These are phyloP conservation scores for Aspergillus sp. DNA, from an alignment of 2,329 filamentous ascomycete species.

Conservation along the genomic window DNA sequence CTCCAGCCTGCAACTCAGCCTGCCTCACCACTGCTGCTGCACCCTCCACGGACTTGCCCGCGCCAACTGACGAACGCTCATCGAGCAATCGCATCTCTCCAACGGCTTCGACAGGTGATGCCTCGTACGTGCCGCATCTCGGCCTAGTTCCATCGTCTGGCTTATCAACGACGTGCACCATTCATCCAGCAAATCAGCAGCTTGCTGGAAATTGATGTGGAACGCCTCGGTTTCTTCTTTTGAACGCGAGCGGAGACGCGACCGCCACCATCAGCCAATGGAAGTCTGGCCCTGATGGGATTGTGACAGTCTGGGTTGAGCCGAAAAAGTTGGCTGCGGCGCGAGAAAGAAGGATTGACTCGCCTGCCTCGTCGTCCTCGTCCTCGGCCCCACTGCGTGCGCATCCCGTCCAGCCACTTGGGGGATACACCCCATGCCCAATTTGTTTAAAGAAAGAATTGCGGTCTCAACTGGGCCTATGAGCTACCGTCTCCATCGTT, in stretches of 20 bases:
- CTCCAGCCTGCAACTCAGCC: not conserved
- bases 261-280: constrained; percentile 3
- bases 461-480: not conserved
- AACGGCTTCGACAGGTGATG: constrained; percentile 9
- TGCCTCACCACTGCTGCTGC: not conserved
- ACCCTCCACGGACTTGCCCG: constrained; percentile 4
- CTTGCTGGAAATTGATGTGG: constrained; percentile 13
- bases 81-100: constrained; percentile 7
- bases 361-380: constrained; percentile 5
- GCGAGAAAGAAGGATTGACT: constrained; percentile 22
- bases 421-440: constrained; percentile 13
- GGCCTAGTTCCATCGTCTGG: constrained; percentile 13
- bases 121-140: not conserved
- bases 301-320: not conserved
- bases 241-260: constrained; percentile 9
- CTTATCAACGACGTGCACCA: constrained; percentile 20
- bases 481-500: not conserved
- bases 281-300: constrained; percentile 3
- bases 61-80: constrained; percentile 14
- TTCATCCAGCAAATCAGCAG: constrained; percentile 13
- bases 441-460: constrained; percentile 10
- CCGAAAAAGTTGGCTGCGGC: constrained; percentile 16
- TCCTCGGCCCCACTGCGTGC: constrained; percentile 21
- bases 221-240: constrained; percentile 9
- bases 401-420: constrained; percentile 25